These are phyloP conservation scores for Colletotrichum costaricense DNA, from an alignment of 2,329 filamentous ascomycete genomes.

Conservation along the genomic window DNA sequence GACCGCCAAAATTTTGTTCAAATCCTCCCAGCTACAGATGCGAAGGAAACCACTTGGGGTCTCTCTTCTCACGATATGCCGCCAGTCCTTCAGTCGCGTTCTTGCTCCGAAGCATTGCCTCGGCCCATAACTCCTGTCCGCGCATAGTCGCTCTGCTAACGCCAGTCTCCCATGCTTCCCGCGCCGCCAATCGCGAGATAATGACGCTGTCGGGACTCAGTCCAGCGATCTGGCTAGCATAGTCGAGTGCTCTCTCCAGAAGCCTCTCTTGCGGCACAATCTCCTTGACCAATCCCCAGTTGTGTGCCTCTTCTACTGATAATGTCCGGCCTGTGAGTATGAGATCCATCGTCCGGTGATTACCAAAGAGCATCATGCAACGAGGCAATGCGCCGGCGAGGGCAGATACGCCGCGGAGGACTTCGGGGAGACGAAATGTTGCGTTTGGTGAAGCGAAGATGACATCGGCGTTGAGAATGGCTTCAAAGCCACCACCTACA, in stretches of 20 bases:
- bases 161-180: slow-evolving; percentile 49
- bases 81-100: slow-evolving; percentile 44
- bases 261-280: slow-evolving; percentile 44
- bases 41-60: slow-evolving; percentile 44
- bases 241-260: slow-evolving; percentile 43
- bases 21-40: slow-evolving; percentile 36
- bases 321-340: slow-evolving; percentile 43
- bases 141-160: slow-evolving; percentile 48
- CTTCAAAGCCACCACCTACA: slow-evolving; percentile 46
- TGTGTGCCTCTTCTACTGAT: slow-evolving; percentile 42
- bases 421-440: slow-evolving; percentile 67
- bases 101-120: slow-evolving; percentile 44
- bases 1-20: fast-evolving
- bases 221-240: slow-evolving; percentile 44
- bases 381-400: slow-evolving; percentile 68
- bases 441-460: slow-evolving; percentile 65
- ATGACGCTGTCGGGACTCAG: slow-evolving; percentile 48
- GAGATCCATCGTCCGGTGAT: slow-evolving; percentile 48
- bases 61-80: slow-evolving; percentile 45
- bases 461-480: slow-evolving; percentile 62
- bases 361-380: slow-evolving; percentile 48
- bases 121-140: slow-evolving; percentile 45
- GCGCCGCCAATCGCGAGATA: slow-evolving; percentile 44
- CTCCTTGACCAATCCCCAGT: slow-evolving; percentile 47
- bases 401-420: slow-evolving; percentile 67